Base-by-base conservation (phyloP, 352 stramenopile species). In the Elongisporangium prolatum region DNA sequence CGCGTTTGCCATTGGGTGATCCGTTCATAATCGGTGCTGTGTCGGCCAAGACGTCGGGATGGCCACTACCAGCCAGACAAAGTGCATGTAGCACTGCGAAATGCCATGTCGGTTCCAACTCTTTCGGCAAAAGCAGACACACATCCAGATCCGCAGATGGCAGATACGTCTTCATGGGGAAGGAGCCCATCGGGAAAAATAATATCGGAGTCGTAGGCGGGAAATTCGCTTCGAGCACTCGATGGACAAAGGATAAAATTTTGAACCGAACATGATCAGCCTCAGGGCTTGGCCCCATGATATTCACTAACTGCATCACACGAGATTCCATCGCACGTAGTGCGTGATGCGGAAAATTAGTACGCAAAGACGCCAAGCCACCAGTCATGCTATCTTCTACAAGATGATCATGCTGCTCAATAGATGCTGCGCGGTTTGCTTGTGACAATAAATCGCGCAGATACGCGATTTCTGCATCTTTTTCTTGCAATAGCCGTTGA, bases 141-240 rank as follows among this genome's bases (percentile, higher is more conserved):
- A 96, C 75, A 55, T 94, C 86, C 14, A 96, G 66, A 34, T 96
- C 88, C 11, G 88, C 89, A 0, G 87, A 88, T 4, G 89, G 89
- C 2, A 97, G 72, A 63, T 96, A 97, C 44, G 87, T 95, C 61
- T 95, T 94, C 74, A 96, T 92, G 8, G 89, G 87, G 47, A 93
- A 97, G 3, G 85, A 93, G 10, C 88, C 88, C 4, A 75, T 91
- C n/a, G 84, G 68, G 47, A 88, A 84, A 25, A 89, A 86, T 2
- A 90, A 50, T 7, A 82, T 68, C 5, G 78, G 68, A 13, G 67
- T 62, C 21, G 68, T 64, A 2, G 72, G 58, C 8, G 76, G 68
- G n/a, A 86, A 76, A 55, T 87, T 72, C 0, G 69, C 69, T 22
- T 80, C 78, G 7, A 93, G 67, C 1, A 91, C 70, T 8, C 68